Conservation (phyloP, 345 rosid species). For the Populus simonii region DNA sequence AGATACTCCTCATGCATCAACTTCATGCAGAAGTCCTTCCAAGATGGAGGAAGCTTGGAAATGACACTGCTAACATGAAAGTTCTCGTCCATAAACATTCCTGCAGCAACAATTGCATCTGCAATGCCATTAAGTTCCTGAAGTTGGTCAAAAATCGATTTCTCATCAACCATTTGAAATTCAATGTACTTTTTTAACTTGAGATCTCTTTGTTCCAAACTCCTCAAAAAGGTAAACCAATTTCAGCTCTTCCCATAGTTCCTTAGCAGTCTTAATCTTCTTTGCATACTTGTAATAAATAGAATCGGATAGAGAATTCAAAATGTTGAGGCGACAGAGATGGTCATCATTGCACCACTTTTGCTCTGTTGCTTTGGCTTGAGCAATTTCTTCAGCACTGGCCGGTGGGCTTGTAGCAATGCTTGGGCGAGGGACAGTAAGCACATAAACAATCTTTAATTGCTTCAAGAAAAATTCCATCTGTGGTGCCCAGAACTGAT, state of each 20-base stretch:
- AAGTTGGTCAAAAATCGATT: constrained; percentile 54
- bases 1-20: constrained; percentile 53
- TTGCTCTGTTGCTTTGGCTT: constrained; percentile 34
- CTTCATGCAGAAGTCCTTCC: constrained; percentile 66
- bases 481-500: constrained; percentile 52
- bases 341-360: constrained; percentile 71
- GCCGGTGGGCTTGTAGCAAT: constrained; percentile 26
- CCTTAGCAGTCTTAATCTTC: constrained; percentile 56
- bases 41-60: constrained; percentile 75
- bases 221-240: constrained; percentile 63
- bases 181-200: constrained; percentile 75
- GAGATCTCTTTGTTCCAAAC: constrained; percentile 55
- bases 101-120: constrained; percentile 58
- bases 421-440: constrained; percentile 52
- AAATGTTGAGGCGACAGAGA: constrained; percentile 57
- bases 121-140: constrained; percentile 66
- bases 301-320: constrained; percentile 63
- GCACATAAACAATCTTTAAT: constrained; percentile 55
- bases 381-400: constrained; percentile 28
- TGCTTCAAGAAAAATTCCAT: constrained; percentile 71
- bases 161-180: constrained; percentile 59
- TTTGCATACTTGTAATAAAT: constrained; percentile 54
- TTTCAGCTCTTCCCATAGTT: constrained; percentile 77
- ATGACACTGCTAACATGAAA: constrained; percentile 71
- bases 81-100: constrained; percentile 58